Evolutionary conservation across 2,329 filamentous ascomycete genomes (phyloP).

Genomic region (Cordyceps militaris): DNA sequence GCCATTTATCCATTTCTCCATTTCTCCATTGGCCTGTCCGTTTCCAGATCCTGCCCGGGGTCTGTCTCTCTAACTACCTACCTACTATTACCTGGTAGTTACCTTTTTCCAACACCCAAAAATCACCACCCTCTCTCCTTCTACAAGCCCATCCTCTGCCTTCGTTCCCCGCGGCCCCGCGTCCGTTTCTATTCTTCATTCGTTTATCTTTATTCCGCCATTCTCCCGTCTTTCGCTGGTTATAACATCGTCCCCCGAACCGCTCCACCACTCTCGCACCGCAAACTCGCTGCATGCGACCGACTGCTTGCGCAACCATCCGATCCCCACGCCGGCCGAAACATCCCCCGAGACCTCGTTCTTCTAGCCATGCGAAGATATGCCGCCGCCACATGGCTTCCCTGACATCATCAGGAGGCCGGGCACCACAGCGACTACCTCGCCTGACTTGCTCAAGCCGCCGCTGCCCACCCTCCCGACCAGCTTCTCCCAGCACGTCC

Average conservation of each 20-base stretch:
- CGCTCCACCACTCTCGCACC: background rate
- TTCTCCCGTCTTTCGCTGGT: background rate
- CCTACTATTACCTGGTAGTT: background rate
- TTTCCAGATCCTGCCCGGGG: background rate
- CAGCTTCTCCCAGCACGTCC: conserved; percentile 23
- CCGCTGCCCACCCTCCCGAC: conserved; percentile 27
- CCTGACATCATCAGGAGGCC: conserved; percentile 21
- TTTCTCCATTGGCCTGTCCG: background rate
- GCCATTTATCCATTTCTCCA: background rate
- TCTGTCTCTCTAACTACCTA: background rate
- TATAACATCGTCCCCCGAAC: background rate
- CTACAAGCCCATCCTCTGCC: background rate
- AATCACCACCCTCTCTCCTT: background rate
- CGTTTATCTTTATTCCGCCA: background rate
- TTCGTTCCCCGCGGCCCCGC: background rate
- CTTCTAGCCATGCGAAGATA: conserved; percentile 23
- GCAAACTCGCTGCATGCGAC: background rate
- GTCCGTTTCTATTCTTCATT: background rate
- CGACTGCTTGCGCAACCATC: background rate
- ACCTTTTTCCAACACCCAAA: background rate
- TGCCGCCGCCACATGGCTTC: conserved; percentile 23
- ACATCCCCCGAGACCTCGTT: background rate
- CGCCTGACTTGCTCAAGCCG: conserved; percentile 23
- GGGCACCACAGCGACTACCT: conserved; percentile 13
- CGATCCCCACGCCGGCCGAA: background rate